phyloP scores from a whole-genome alignment of 2,329 filamentous ascomycete species.

The Penicillium sp. region DNA sequence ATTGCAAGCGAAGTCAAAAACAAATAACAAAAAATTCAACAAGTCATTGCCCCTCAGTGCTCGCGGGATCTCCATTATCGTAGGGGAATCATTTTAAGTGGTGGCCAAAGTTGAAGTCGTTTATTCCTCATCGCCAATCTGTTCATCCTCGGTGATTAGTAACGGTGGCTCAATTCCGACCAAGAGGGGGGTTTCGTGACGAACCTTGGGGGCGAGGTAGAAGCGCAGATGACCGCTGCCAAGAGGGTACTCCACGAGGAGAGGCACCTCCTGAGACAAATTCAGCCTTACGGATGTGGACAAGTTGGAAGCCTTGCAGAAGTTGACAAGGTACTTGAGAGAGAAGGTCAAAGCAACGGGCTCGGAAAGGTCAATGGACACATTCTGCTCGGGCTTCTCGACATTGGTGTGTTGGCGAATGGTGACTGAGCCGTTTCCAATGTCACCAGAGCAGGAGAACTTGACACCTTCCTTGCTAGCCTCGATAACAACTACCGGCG shows the following conservation, averaged over 20 bases:
- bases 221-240: constrained; percentile 87
- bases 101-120: constrained; percentile 11
- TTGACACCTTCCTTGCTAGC: constrained; percentile 96
- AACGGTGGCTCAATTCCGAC: not conserved
- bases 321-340: constrained; percentile 98
- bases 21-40: constrained; percentile 2
- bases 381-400: constrained; percentile 79
- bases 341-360: constrained; percentile 94
- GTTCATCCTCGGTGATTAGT: constrained; percentile 29
- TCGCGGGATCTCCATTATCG: constrained; percentile 37
- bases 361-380: constrained; percentile 85
- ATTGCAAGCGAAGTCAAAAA: constrained; percentile 10
- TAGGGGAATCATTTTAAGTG: constrained; percentile 22
- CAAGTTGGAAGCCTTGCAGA: constrained; percentile 92
- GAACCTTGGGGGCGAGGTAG: constrained; percentile 96
- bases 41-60: constrained; percentile 42
- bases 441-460: constrained; percentile 88
- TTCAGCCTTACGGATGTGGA: constrained; percentile 81
- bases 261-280: constrained; percentile 90
- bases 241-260: constrained; percentile 86
- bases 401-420: constrained; percentile 82
- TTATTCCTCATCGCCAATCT: constrained; percentile 60
- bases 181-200: constrained; percentile 21
- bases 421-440: constrained; percentile 89
- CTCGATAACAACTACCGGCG: constrained; percentile 76